Base-by-base conservation (phyloP, 768 basidiomycete species). In the Phlegmacium glaucopus region DNA sequence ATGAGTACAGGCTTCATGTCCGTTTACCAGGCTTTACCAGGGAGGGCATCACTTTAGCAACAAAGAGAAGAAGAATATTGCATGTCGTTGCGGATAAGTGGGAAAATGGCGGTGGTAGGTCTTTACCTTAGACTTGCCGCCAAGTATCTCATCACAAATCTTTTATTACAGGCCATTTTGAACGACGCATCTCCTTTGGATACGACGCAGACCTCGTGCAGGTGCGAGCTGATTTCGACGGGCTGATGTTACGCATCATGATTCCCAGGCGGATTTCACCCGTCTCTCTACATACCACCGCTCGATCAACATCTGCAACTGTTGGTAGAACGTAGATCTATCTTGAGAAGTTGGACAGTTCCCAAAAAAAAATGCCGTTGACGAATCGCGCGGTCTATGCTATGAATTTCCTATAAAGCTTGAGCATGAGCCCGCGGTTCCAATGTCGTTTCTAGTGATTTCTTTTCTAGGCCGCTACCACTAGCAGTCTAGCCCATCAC, bases 141-240 rank as follows among this genome's bases (percentile, higher is more conserved):
- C 32, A 30, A 30, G 17, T 49, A 39, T 7, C 44, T 42, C 32
- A 38, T 34, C 32, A 38, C 29, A 38, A 44, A 28, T 38, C 15
- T 41, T 43, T 44, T 11, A 50, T 28, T 28, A 4, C 49, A 71
- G 72, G 83, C 18, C 86, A 89, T 55, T 88, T 88, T 61, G 86
- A 89, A 60, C 76, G 85, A 11, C 79, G 85, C 11, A 82, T 89
- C 5, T 80, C 83, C 4, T 89, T 89, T 58, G 87, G 86, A 22
- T 83, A 87, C 59, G 86, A 89, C 50, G 86, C 87, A 0, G 85
- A 88, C 58, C 65, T 89, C 6, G 70, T 73, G 2, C 83, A 78
- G 51, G 85, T 89, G 38, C 76, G 85, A 41, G 87, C 87, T 16
- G 86, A 87, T 63, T 88, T 87, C 55, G 80, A 88, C 59, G 86